Evolutionary conservation across 208 protist species (phyloP), one percentile per base, ranked within the genome.

Genomic region (Trypanosoma boissoni): DNA sequence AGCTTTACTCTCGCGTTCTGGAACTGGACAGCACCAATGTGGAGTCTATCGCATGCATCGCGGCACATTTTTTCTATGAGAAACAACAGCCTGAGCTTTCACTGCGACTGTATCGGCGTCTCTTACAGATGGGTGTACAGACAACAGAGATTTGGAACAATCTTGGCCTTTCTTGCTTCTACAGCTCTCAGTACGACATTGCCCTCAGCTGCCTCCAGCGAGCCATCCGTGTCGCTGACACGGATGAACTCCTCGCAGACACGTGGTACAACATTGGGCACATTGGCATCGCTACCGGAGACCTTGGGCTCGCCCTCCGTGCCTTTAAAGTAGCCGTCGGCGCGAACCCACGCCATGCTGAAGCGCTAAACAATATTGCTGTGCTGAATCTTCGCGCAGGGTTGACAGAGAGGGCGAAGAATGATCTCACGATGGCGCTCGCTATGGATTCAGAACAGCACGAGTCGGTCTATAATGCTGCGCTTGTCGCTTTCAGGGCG

Each of bases 221-320:
- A 5, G 92, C 91, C 16, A 55, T 97, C 21, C 57, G 65, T n/a
- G 58, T 83, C 18, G 83, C 86, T 50, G 58, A 59, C 21, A 83
- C 96, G 20, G 83, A 91, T 51, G 67, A 73, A 21, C 58, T 78
- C 57, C 68, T 74, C 14, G 78, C 93, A 6, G 91, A 98, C 62
- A 74, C 97, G 23, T 98, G 93, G 93, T 98, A 97, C 75, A 98
- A 98, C 74, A 88, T 98, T 58, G 93, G 94, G 6, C 92, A 98
- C 63, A 75, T 98, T 16, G 92, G 90, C 3, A 86, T 98, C 56
- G 76, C 84, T 18, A 80, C 97, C 27, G 95, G 97, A 39, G 95
- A 98, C 62, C 42, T 87, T 0, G 43, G 37, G 16, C 78, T 98
- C 26, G 96, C 96, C 1, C 83, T 96, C 42, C 92, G 96, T 36